Evolutionary conservation across 2,329 filamentous ascomycete genomes (phyloP).

Genomic region (Hirsutella rhossiliensis): DNA sequence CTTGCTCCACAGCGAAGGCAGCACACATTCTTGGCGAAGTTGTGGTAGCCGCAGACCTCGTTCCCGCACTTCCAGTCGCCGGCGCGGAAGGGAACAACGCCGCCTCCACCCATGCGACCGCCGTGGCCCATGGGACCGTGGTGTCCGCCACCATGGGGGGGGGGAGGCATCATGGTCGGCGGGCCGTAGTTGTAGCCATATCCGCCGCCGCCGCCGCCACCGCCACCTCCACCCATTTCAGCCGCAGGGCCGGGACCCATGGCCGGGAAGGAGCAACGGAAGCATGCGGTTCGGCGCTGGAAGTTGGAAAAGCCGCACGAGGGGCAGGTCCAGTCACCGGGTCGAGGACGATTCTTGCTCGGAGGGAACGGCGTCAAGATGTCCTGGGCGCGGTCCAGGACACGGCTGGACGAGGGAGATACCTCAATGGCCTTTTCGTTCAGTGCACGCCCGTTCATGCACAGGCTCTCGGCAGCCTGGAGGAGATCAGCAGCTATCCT

Average conservation of each 20-base stretch:
- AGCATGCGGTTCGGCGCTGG: conserved; percentile 94
- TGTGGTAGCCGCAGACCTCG: conserved; percentile 95
- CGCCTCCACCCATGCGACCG: conserved; percentile 68
- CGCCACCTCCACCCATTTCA: conserved; percentile 48
- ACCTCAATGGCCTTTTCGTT: conserved; percentile 99
- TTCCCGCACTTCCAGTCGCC: conserved; percentile 99
- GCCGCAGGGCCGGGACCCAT: conserved; percentile 55
- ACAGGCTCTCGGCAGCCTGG: conserved; percentile 90
- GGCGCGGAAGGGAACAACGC: conserved; percentile 90
- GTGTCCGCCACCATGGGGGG: conserved; percentile 57
- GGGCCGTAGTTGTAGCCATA: conserved; percentile 52
- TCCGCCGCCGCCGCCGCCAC: conserved; percentile 53
- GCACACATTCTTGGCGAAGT: conserved; percentile 98
- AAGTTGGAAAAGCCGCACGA: conserved; percentile 99
- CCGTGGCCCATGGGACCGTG: conserved; percentile 43
- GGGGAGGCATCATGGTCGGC: conserved; percentile 68
- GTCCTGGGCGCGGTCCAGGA: conserved; percentile 88
- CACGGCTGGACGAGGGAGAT: conserved; percentile 90
- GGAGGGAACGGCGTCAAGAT: conserved; percentile 96
- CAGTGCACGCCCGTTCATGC: conserved; percentile 96
- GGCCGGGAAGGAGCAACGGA: conserved; percentile 98
- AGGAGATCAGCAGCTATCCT: conserved; percentile 1
- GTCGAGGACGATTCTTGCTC: conserved; percentile 94
- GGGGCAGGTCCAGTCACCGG: conserved; percentile 97
- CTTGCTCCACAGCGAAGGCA: conserved; percentile 93